phyloP scores from a whole-genome alignment of 176 grass and related monocot genomes.

The Oryza brachyantha region DNA sequence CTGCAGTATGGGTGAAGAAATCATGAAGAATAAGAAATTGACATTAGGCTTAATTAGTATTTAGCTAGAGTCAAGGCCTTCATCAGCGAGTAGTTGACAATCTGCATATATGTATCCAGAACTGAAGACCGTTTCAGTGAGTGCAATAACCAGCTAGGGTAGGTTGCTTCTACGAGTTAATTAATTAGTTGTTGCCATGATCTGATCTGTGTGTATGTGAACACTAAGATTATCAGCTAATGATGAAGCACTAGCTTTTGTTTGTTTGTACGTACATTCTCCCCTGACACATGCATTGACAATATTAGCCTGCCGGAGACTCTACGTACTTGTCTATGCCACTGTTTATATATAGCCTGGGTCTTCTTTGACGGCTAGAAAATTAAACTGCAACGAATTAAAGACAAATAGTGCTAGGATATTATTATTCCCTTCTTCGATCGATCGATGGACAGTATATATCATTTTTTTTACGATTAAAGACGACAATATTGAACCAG shows the following conservation, averaged over 20 bases:
- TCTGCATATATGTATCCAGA: neutral
- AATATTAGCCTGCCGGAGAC: neutral
- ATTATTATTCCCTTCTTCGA: neutral
- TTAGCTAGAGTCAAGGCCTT: constrained; percentile 11
- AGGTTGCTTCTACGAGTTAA: constrained; percentile 12
- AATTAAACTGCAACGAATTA: neutral
- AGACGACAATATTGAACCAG: no score
- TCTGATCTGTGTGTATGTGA: constrained; percentile 7
- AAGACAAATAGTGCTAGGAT: neutral
- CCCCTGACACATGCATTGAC: constrained; percentile 8
- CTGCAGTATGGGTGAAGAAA: neutral
- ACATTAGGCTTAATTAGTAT: neutral
- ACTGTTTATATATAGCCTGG: neutral
- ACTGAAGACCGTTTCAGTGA: neutral
- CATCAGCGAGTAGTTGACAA: constrained; percentile 33
- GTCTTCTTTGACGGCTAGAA: neutral
- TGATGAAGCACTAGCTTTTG: constrained; percentile 16
- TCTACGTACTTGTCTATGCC: neutral
- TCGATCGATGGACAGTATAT: neutral
- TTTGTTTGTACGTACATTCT: neutral
- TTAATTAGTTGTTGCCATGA: neutral
- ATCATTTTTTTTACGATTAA: no score
- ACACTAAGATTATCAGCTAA: constrained; percentile 4
- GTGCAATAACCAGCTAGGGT: neutral
- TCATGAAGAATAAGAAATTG: neutral